These are phyloP conservation scores for Aureobasidium sp. DNA, from an alignment of 2,329 filamentous ascomycete genomes.

Conservation along the genomic window DNA sequence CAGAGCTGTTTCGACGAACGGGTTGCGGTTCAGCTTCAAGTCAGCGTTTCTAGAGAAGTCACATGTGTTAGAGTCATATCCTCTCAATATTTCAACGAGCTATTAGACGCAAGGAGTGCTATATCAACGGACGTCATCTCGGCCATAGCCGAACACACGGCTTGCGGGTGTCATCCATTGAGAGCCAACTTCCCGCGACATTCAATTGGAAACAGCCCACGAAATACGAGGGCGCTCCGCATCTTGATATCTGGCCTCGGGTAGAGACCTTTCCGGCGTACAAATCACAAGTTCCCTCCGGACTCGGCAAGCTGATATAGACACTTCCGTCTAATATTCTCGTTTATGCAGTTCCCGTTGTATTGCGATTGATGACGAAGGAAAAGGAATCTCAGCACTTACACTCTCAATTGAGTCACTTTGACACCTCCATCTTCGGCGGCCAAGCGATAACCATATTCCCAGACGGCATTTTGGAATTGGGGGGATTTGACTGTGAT, in stretches of 20 bases:
- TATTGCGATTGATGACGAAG: not conserved
- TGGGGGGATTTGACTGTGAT: constrained; percentile 88
- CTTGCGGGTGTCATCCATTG: too few relatives aligned
- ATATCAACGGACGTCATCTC: not conserved
- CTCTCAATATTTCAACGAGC: not conserved
- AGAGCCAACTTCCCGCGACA: too few relatives aligned
- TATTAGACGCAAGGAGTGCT: not conserved
- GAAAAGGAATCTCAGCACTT: constrained; percentile 35
- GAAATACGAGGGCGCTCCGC: too few relatives aligned
- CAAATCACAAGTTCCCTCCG: too few relatives aligned
- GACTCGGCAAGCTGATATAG: too few relatives aligned
- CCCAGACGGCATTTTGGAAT: constrained; percentile 80
- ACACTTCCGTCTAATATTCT: too few relatives aligned
- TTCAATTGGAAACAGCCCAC: too few relatives aligned
- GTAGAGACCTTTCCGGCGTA: not conserved
- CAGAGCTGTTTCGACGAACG: constrained; percentile 87
- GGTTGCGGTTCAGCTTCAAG: constrained; percentile 52
- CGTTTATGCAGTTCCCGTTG: not conserved
- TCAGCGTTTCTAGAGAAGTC: constrained; percentile 23
- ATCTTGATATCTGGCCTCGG: not conserved
- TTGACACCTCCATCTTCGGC: constrained; percentile 69
- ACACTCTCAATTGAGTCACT: constrained; percentile 72
- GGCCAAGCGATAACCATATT: constrained; percentile 67
- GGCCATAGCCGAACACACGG: too few relatives aligned
- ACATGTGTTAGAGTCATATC: constrained; percentile 16